These are phyloP conservation scores for Backusella sp. DNA, from an alignment of 192 early-diverging fungal species.

Conservation along the genomic window DNA sequence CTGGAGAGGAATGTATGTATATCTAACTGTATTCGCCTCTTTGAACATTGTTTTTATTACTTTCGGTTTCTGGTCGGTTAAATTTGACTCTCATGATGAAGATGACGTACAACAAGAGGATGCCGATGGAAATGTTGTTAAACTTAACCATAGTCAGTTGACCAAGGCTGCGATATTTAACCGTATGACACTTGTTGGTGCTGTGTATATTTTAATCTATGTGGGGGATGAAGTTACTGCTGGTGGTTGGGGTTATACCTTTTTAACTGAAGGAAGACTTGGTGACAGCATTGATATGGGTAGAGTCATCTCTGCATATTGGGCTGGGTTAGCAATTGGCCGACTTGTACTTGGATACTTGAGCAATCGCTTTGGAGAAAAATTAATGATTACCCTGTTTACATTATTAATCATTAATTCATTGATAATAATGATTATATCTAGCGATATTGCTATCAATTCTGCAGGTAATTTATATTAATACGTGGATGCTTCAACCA, in stretches of 20 bases:
- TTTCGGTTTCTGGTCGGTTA: constrained; percentile 5
- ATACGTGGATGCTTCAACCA: neutral
- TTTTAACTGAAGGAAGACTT: constrained; percentile 20
- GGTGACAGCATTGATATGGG: constrained; percentile 25
- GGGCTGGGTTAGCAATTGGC: constrained; percentile 25
- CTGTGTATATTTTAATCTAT: constrained; percentile 28
- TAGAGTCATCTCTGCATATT: constrained; percentile 25
- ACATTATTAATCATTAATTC: constrained; percentile 4
- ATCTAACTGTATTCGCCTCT: constrained; percentile 17
- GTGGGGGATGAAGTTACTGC: constrained; percentile 31
- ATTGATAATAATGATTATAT: neutral
- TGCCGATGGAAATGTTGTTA: neutral
- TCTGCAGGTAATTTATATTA: constrained; percentile 1
- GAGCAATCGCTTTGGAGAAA: constrained; percentile 26
- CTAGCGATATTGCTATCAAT: constrained; percentile 6
- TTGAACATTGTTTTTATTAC: constrained; percentile 21
- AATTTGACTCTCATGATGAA: constrained; percentile 1
- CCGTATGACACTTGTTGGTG: constrained; percentile 24
- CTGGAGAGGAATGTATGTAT: constrained; percentile 28
- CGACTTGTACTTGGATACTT: constrained; percentile 29
- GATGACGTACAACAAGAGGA: neutral
- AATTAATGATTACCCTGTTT: constrained; percentile 26
- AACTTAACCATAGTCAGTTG: constrained; percentile 1
- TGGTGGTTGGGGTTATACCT: constrained; percentile 30
- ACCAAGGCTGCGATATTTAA: constrained; percentile 15